phyloP scores from a whole-genome alignment of 371 early-diverging fungal species.

The Globomyces sp. region DNA sequence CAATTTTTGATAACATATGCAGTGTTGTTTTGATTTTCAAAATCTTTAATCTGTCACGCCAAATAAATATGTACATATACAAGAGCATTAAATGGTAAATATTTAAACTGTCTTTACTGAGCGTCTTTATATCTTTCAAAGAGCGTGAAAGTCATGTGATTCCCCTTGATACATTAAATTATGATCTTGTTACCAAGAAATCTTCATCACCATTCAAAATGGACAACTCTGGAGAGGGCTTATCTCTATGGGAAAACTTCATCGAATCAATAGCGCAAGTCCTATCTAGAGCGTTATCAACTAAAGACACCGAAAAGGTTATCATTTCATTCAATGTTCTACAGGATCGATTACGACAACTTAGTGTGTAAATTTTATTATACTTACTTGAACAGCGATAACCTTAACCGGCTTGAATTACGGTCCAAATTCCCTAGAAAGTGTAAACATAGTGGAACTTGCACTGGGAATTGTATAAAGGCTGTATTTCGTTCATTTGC shows the following conservation, averaged over 20 bases:
- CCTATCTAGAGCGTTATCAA: conserved; percentile 71
- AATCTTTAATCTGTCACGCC: no score
- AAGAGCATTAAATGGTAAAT: no score
- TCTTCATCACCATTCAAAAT: conserved; percentile 1
- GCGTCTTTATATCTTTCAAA: no score
- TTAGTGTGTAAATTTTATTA: conserved; percentile 20
- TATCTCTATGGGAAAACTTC: conserved; percentile 59
- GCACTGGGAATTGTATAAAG: conserved; percentile 62
- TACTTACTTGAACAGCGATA: conserved; percentile 50
- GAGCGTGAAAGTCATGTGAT: no score
- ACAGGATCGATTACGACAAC: conserved; percentile 27
- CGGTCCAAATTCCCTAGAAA: conserved; percentile 20
- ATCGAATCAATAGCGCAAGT: conserved; percentile 75
- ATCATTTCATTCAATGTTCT: conserved; percentile 31
- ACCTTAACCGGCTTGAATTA: conserved; percentile 52
- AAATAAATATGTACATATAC: no score
- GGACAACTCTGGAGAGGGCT: background rate
- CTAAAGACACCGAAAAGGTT: conserved; percentile 63
- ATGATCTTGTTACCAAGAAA: background rate
- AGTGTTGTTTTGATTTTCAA: no score
- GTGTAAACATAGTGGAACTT: conserved; percentile 77
- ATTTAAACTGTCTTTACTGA: no score
- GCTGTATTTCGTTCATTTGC: conserved; percentile 70
- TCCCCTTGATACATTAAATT: background rate
- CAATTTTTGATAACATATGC: no score